Percentiles rank a stretch among this genome's conserved stretches.
phyloP scores from a whole-genome alignment of 2,329 filamentous ascomycete genomes.

The Xylaria sp. region DNA sequence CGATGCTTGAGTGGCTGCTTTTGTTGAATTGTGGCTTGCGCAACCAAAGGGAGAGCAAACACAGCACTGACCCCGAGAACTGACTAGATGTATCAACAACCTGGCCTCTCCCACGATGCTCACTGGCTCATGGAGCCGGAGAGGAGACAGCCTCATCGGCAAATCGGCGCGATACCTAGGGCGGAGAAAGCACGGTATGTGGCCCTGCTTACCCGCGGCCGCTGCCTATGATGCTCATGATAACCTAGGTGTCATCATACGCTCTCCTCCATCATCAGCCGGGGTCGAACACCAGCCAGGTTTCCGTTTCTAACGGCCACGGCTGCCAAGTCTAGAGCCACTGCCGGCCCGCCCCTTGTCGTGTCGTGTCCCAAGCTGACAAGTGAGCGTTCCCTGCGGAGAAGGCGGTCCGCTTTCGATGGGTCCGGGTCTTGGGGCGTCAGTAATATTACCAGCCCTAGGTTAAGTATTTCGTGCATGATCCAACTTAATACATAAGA shows the following conservation, averaged over 20 bases:
- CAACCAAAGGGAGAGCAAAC: no score
- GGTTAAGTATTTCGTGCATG: constrained; percentile 16
- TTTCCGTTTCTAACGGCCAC: not conserved
- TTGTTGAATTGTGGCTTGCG: no score
- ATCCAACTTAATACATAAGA: constrained; percentile 14
- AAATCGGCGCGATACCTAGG: no score
- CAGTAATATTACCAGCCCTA: not conserved
- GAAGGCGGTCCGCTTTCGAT: not conserved
- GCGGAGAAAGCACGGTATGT: no score
- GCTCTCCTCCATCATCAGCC: not conserved
- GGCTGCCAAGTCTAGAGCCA: not conserved
- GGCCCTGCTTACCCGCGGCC: no score
- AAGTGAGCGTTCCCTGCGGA: not conserved
- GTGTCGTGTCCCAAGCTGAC: not conserved
- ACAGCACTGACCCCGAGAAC: no score
- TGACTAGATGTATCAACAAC: no score
- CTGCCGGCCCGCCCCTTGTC: not conserved
- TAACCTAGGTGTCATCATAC: not conserved
- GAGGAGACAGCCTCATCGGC: no score
- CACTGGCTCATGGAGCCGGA: no score
- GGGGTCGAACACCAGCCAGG: not conserved
- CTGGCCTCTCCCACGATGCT: no score
- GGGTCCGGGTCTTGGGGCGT: not conserved
- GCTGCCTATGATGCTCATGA: not conserved
- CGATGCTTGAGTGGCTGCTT: no score